These are phyloP conservation scores for Ceratobasidium sp. DNA, from an alignment of 1,284 basidiomycete genomes.

Conservation along the genomic window DNA sequence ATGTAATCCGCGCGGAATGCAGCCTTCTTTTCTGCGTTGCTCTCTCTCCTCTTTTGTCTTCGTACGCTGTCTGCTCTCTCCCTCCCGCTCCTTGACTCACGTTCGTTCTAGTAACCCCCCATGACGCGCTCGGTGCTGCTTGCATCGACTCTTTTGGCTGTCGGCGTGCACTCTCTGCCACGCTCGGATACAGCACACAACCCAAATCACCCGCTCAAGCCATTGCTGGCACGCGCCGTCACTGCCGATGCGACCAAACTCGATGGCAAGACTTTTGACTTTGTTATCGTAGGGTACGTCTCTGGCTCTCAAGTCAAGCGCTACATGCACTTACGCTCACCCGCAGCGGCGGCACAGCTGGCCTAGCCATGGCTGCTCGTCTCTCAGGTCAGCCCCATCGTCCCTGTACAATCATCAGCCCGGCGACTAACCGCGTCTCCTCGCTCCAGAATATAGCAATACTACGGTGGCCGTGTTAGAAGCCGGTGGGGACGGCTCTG, in stretches of 20 bases:
- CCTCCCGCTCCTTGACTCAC: not conserved
- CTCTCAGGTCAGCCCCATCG: slow-evolving; percentile 49
- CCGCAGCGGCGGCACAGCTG: slow-evolving; percentile 59
- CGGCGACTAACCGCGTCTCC: slow-evolving; percentile 3
- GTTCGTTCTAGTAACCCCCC: not conserved
- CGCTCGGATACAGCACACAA: slow-evolving; percentile 38
- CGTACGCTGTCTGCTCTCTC: not conserved
- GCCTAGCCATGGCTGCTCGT: slow-evolving; percentile 60
- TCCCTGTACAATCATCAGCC: not conserved
- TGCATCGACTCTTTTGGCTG: slow-evolving; percentile 8
- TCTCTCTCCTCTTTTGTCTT: slow-evolving; percentile 19
- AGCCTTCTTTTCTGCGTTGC: slow-evolving; percentile 19
- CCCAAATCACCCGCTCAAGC: slow-evolving; percentile 24
- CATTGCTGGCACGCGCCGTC: slow-evolving; percentile 45
- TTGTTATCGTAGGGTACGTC: slow-evolving; percentile 55
- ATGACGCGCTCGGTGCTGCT: slow-evolving; percentile 34
- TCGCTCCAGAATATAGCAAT: slow-evolving; percentile 56
- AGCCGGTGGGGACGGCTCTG: slow-evolving; percentile 56
- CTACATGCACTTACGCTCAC: slow-evolving; percentile 6
- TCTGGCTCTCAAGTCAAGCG: no score
- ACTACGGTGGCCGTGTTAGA: slow-evolving; percentile 60
- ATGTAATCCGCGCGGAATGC: slow-evolving; percentile 15
- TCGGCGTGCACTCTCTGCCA: slow-evolving; percentile 16
- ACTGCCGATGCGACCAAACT: slow-evolving; percentile 51
- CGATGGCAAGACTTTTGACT: slow-evolving; percentile 54